Base-by-base conservation (phyloP, 176 grass and related monocot species). In the Avena sativa region DNA sequence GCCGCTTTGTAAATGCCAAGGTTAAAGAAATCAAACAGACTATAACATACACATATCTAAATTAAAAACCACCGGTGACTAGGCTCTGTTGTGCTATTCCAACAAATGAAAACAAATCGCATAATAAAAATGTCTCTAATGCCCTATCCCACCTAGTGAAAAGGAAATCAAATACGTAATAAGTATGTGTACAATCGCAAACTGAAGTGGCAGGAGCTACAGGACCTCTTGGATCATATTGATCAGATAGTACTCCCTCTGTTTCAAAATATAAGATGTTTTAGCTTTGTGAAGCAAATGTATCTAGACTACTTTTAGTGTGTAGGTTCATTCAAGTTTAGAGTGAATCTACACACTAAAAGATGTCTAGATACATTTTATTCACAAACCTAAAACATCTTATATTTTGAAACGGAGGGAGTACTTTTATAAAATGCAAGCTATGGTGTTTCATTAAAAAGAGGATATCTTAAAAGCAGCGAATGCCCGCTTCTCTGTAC, bases 391-490 rank as follows among this genome's bases (percentile, higher is more conserved):
- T 30, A 30, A 30, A 30, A 30, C 28, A 30, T 30, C 28, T 30
- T 30, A 30, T 30, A 30, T 30, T 30, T 30, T 30, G 28, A 30
- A 30, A 30, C 28, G 28, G 28, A 30, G 28, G 28, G 28, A 30
- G 28, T 30, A 32, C 30, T 32, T 32, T 74, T 14, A 36, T 51
- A 63, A 48, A 65, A 51, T 12, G 15, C 65, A 91, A 0, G 8
- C 19, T 52, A 88, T 76, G 10, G 32, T 73, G n/a, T 44, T 26
- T 81, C 34, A 60, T 60, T 65, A 36, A 83, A 76, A 46, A 82
- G 83, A 88, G 96, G 97, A 98, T 98, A 98, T 98, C 84, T 98
- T 98, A 94, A 98, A 98, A 53, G 97, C 97, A 59, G 92, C 97
- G 89, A 98, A 98, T 26, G 97, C 97, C 20, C 90, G 87, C 83